These are phyloP conservation scores for Neoarthrinium moseri DNA, from an alignment of 2,329 filamentous ascomycete genomes.

Conservation along the genomic window DNA sequence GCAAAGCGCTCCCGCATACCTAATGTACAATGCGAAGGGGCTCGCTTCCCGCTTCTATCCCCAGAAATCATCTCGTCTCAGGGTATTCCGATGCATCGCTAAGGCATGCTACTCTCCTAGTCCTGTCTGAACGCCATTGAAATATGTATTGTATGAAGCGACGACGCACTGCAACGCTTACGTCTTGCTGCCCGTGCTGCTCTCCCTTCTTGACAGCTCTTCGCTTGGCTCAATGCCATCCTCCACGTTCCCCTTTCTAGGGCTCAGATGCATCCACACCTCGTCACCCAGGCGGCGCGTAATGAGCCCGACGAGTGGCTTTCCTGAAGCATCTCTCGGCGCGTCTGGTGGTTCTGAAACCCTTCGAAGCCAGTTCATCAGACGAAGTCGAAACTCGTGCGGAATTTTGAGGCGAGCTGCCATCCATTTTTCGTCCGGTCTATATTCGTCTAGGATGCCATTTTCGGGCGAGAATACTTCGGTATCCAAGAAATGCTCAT, in stretches of 20 bases:
- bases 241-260: slow-evolving; percentile 28
- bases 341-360: slow-evolving; percentile 25
- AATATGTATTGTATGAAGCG: not conserved
- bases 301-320: slow-evolving; percentile 31
- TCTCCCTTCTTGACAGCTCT: too few species aligned
- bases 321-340: slow-evolving; percentile 36
- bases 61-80: too few species aligned
- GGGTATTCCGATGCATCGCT: not conserved
- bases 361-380: slow-evolving; percentile 42
- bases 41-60: too few species aligned
- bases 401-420: slow-evolving; percentile 56
- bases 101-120: too few species aligned
- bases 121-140: not conserved
- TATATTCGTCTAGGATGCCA: slow-evolving; percentile 46
- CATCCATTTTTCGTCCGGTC: slow-evolving; percentile 57
- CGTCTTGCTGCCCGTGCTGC: too few species aligned
- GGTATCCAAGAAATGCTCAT: slow-evolving; percentile 50
- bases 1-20: too few species aligned
- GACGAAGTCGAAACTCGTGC: slow-evolving; percentile 53
- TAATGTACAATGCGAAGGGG: too few species aligned
- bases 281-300: slow-evolving; percentile 36
- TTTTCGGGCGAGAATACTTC: slow-evolving; percentile 35
- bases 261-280: slow-evolving; percentile 52
- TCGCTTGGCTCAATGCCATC: not conserved
- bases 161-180: slow-evolving; percentile 2